Evolutionary conservation across 306 rosid species (phyloP).

Genomic region (Dalbergia oliveri): DNA sequence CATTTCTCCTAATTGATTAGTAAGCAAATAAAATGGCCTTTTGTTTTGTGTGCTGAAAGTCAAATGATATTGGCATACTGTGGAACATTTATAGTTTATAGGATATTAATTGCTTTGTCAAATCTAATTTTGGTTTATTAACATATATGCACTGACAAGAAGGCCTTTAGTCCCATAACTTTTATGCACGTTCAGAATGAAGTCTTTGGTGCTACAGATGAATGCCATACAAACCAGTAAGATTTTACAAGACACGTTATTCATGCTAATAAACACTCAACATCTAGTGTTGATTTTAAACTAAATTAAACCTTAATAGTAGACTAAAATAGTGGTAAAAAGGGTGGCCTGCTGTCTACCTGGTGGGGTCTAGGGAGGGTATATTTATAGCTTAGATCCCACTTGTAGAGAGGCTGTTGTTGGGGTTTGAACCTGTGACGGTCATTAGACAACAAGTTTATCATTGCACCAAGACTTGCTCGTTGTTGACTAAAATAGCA

Average conservation of each 20-base stretch:
- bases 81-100: neutral
- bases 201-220: conserved; percentile 15
- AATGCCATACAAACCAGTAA: neutral
- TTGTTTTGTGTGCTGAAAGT: conserved; percentile 26
- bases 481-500: neutral
- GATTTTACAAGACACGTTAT: conserved; percentile 15
- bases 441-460: too few relatives aligned
- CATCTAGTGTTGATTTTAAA: neutral
- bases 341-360: too few relatives aligned
- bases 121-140: conserved; percentile 35
- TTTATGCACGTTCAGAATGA: conserved; percentile 8
- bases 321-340: neutral
- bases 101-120: neutral
- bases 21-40: neutral
- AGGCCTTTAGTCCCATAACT: conserved; percentile 9
- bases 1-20: conserved; percentile 28
- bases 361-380: too few relatives aligned
- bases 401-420: too few relatives aligned
- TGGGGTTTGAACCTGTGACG: too few relatives aligned
- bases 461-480: too few relatives aligned
- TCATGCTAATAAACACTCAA: neutral
- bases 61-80: conserved; percentile 19
- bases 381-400: too few relatives aligned
- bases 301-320: conserved; percentile 18
- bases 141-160: neutral